Evolutionary conservation across 176 grass and related monocot genomes (phyloP).

Genomic region (Zizania latifolia): DNA sequence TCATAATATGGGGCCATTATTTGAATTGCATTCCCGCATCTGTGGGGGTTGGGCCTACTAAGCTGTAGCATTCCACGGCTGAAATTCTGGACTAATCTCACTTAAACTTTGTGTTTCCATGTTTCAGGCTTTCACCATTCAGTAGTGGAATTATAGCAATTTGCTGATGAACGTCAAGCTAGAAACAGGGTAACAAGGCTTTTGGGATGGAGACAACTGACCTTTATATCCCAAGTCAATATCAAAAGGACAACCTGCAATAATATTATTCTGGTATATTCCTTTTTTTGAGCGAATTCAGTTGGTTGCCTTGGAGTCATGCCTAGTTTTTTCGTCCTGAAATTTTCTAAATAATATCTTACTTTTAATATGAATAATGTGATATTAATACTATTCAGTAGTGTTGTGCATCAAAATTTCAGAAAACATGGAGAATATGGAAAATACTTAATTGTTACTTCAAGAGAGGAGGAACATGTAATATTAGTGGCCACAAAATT

Average conservation of each 20-base stretch:
- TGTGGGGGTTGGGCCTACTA: background rate
- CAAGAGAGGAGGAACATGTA: background rate
- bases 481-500: background rate
- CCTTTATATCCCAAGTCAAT: background rate
- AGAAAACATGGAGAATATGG: background rate
- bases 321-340: background rate
- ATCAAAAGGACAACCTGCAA: background rate
- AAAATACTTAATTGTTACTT: background rate
- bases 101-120: background rate
- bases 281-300: background rate
- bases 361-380: background rate
- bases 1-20: background rate
- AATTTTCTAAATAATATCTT: background rate
- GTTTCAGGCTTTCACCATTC: background rate
- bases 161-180: background rate
- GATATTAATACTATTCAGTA: background rate
- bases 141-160: background rate
- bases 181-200: background rate
- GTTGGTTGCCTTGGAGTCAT: background rate
- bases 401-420: background rate
- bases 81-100: background rate
- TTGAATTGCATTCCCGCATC: background rate
- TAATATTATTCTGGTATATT: background rate
- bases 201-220: background rate
- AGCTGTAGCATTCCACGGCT: background rate